phyloP scores from a whole-genome alignment of 2,329 filamentous ascomycete species.

The Fusarium sp. region DNA sequence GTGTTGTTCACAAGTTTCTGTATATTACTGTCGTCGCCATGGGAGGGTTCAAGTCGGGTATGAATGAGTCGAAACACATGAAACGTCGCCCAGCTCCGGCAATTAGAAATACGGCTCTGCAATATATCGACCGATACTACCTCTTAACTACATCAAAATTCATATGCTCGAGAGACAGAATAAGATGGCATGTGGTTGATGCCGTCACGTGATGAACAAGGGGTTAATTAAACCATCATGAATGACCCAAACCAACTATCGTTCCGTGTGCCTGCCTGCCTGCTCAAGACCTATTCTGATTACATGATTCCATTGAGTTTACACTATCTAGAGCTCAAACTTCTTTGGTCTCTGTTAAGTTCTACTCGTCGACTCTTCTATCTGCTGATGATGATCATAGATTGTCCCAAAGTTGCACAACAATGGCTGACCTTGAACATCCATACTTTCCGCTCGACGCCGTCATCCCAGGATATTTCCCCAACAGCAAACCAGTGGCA shows the following conservation, averaged over 20 bases:
- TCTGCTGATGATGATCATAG: neutral
- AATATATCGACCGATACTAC: neutral
- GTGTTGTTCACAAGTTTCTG: neutral
- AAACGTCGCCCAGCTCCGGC: neutral
- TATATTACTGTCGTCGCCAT: neutral
- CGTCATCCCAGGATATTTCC: slow-evolving; percentile 54
- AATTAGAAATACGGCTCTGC: neutral
- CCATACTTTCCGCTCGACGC: slow-evolving; percentile 61
- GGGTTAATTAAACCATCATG: neutral
- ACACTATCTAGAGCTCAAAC: neutral
- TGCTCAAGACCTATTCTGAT: neutral
- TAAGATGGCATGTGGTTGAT: neutral
- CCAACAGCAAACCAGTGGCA: slow-evolving; percentile 54
- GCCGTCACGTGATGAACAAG: slow-evolving; percentile 16
- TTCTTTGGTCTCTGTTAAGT: neutral
- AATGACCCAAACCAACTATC: too few relatives aligned
- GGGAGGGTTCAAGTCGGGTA: neutral
- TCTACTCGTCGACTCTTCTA: neutral
- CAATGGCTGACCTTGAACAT: slow-evolving; percentile 44
- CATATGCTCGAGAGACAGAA: neutral
- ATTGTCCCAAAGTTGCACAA: neutral
- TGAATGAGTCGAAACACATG: neutral
- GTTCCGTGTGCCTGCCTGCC: neutral
- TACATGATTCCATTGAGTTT: neutral
- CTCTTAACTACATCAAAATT: neutral